These are phyloP conservation scores for Pseudevernia furfuracea DNA, from an alignment of 495 filamentous ascomycete species.

Conservation along the genomic window DNA sequence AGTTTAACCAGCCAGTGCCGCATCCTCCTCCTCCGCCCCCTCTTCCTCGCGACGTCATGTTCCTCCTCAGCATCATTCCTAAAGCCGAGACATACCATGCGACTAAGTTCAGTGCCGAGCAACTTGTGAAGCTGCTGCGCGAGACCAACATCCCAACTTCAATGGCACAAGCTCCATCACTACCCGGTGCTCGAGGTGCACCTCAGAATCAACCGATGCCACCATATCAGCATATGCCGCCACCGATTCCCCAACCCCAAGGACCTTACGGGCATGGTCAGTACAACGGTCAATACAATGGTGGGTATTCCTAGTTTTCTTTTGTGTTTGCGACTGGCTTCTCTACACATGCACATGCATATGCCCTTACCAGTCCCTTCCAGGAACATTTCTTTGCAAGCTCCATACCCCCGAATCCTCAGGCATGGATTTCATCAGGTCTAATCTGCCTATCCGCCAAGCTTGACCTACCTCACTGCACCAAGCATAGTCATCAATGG, in stretches of 20 bases:
- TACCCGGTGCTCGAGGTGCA: conserved; percentile 24
- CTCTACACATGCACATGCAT: background rate
- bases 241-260: conserved; percentile 23
- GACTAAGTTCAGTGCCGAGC: conserved; percentile 58
- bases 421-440: background rate
- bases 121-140: conserved; percentile 65
- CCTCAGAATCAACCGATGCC: conserved; percentile 16
- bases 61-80: conserved; percentile 77
- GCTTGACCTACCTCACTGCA: background rate
- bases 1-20: conserved; percentile 28
- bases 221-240: conserved; percentile 34
- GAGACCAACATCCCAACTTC: conserved; percentile 56
- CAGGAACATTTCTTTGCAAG: background rate
- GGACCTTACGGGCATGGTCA: conserved; percentile 12
- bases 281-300: conserved; percentile 16
- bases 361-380: background rate
- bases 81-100: conserved; percentile 61
- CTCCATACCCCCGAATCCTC: background rate
- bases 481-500: background rate
- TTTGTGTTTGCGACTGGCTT: background rate
- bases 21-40: conserved; percentile 36
- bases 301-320: conserved; percentile 12
- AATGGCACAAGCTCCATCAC: conserved; percentile 28
- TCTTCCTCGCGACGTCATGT: conserved; percentile 71
- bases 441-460: background rate